Base-by-base conservation (phyloP, 305 asterid species). In the Nicotiana rustica region DNA sequence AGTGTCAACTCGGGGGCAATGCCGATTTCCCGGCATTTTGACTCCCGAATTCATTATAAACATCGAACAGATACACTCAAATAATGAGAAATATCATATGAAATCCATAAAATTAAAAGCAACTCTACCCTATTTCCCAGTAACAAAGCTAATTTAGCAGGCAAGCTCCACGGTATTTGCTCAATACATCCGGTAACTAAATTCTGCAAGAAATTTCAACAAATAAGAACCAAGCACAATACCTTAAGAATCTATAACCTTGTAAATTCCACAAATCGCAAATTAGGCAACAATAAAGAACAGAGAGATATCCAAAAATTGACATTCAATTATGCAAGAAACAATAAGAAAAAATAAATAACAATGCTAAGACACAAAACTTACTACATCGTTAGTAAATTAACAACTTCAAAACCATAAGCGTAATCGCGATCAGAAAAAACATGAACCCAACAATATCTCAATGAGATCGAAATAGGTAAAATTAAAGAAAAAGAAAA, bases 21-120 rank as follows among this genome's bases (percentile, higher is more conserved):
- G 91, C 87, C 91, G 69, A 79, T 84, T 83, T 41, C 81, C 88
- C 14, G 86, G 89, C 91, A 89, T 89, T 78, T 85, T 89, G 44
- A 57, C 75, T 67, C 89, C 91, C 38, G 85, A 86, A 90, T 85
- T 82, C 87, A 88, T 67, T 52, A 49, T 38, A 44, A 77, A 66
- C 85, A 79, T 79, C 35, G 76, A 67, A 44, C 65, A 41, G 52
- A 62, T n/a, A 56, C 29, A 75, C 65, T 78, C 69, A 84, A 85
- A 59, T 62, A 73, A 81, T 56, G 81, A 38, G 67, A 41, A 35
- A 79, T 77, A 65, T 56, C 62, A 41, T 81, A 78, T 80, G 67
- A 83, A 83, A 71, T 55, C 83, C 86, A 82, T 79, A 66, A 7
- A 65, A 79, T 75, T n/a, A n/a, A 62, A 47, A 80, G 78, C 67